A percentile compares a stretch with the other conserved stretches of the same genome.
phyloP scores from a whole-genome alignment of 805 yeast genomes.

The Cyberlindnera maritima region DNA sequence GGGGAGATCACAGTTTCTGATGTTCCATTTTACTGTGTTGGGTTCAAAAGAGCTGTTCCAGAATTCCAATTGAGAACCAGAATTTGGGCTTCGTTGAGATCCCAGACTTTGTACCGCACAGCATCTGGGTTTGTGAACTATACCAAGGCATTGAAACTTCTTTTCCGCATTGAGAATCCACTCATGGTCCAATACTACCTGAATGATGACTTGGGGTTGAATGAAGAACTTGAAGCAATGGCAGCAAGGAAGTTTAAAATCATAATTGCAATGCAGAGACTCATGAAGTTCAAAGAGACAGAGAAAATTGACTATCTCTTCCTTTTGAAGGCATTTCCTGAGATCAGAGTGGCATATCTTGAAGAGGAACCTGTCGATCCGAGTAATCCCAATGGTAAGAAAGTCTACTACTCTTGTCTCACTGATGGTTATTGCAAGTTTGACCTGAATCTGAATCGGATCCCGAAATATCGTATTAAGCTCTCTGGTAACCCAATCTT shows the following conservation, averaged over 20 bases:
- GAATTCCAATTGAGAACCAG: constrained; percentile 69
- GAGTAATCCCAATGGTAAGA: constrained; percentile 27
- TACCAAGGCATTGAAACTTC: constrained; percentile 63
- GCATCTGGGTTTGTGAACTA: constrained; percentile 83
- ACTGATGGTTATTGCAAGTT: constrained; percentile 58
- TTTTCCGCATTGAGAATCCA: constrained; percentile 66
- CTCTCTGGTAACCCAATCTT: constrained; percentile 92
- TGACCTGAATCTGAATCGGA: constrained; percentile 53
- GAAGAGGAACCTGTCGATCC: constrained; percentile 39
- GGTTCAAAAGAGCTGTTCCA: constrained; percentile 65
- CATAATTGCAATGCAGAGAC: constrained; percentile 86
- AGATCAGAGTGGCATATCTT: constrained; percentile 52
- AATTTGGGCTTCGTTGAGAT: constrained; percentile 82
- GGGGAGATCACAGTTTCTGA: constrained; percentile 37
- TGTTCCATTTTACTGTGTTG: constrained; percentile 68
- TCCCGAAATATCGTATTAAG: constrained; percentile 62
- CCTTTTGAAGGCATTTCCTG: constrained; percentile 72
- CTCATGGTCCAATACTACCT: constrained; percentile 44
- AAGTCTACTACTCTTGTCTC: constrained; percentile 59
- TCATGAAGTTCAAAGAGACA: constrained; percentile 56
- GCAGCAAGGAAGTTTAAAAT: constrained; percentile 78
- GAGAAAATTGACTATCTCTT: constrained; percentile 69
- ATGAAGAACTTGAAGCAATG: constrained; percentile 65
- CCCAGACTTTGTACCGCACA: constrained; percentile 82
- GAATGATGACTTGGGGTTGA: constrained; percentile 53